Evolutionary conservation across 2,329 filamentous ascomycete species (phyloP), one percentile per base, ranked within the genome.

Genomic region (Pseudopithomyces chartarum): DNA sequence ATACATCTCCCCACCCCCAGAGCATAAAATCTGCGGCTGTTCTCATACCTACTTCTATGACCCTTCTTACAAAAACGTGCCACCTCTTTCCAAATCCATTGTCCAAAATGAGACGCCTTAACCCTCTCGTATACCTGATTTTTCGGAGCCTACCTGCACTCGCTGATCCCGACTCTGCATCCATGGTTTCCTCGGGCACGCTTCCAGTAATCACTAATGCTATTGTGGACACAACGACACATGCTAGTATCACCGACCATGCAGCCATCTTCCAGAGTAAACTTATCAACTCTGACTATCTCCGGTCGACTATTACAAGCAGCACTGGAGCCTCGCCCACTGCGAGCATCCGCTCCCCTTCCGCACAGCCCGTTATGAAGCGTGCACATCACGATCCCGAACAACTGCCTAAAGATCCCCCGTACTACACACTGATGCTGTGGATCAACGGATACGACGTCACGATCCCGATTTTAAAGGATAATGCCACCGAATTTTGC

Each of bases 371-470:
- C 13, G 7, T 13, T 11, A 10, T 10, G 19, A 39, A 49, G 22
- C 34, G 46, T 19, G 46, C 19, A 6, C n/a, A 39, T 13, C 33
- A 39, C 20, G 33, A 39, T 6, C 20, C 34, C 19, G 50, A 52
- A 19, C 39, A 44, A 2, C 0, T 45, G 10, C 26, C 8, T 36
- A 13, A 48, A 12, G 20, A 38, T 13, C 44, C 34, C 6, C 20
- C 22, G 22, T 57, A 53, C 32, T 51, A 19, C 8, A 47, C 42
- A 6, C 26, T 57, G 39, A 32, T 38, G 15, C 32, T 57, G 23
- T 40, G 33, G 19, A 26, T 54, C 20, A 57, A 57, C 26, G 51
- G 55, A 7, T 54, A 54, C 33, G 55, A 57, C 10, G 55, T 49
- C 26, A 54, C 46, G 7, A 15, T 57, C 7, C 55, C 55, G 2